These are phyloP conservation scores for Thraustotheca clavata DNA, from an alignment of 352 stramenopile genomes.

Conservation along the genomic window DNA sequence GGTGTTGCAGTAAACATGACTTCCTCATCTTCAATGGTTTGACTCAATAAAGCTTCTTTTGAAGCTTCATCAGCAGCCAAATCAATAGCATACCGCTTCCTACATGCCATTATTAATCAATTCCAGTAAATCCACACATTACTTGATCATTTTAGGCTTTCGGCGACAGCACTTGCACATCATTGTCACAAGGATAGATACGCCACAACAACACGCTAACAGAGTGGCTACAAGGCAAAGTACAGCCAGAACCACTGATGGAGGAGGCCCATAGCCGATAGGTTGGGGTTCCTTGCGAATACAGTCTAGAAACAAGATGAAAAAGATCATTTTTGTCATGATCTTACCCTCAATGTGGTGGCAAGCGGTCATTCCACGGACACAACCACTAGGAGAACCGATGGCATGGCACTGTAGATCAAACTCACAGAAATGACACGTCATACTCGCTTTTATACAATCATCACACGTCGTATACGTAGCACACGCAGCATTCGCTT, in stretches of 20 bases:
- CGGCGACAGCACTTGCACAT: constrained; percentile 16
- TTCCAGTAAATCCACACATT: background rate
- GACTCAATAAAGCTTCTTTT: constrained; percentile 32
- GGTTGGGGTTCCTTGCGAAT: constrained; percentile 59
- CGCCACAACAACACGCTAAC: constrained; percentile 72
- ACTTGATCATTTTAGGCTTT: constrained; percentile 15
- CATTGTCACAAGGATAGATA: constrained; percentile 26
- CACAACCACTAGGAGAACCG: constrained; percentile 50
- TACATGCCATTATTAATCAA: background rate
- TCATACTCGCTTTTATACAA: constrained; percentile 60
- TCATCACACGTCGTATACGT: constrained; percentile 60
- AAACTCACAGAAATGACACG: constrained; percentile 75
- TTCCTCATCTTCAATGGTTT: constrained; percentile 35
- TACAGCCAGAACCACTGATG: constrained; percentile 75
- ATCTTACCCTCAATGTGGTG: constrained; percentile 63
- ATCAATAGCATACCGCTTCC: background rate
- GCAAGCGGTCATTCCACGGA: constrained; percentile 63
- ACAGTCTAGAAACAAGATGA: constrained; percentile 41
- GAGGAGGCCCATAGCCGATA: constrained; percentile 71
- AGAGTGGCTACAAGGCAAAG: constrained; percentile 71
- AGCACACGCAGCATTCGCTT: constrained; percentile 1
- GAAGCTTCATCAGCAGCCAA: background rate
- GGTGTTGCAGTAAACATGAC: background rate
- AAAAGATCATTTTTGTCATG: background rate
- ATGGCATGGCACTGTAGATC: constrained; percentile 82